These are phyloP conservation scores for Trichoderma sp. DNA, from an alignment of 2,329 filamentous ascomycete genomes.

Conservation along the genomic window DNA sequence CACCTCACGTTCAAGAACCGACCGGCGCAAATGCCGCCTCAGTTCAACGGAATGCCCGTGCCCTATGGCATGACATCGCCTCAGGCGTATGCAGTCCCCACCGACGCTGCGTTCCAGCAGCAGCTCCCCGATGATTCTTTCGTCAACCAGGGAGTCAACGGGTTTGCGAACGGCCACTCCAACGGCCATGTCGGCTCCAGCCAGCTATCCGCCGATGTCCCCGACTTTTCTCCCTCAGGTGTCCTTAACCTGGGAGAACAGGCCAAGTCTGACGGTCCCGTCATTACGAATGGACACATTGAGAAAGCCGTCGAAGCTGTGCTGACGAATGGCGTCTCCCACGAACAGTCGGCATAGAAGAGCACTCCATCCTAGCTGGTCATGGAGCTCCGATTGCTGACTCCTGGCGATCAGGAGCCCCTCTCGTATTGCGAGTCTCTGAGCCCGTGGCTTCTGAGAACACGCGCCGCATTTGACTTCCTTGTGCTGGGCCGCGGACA, in stretches of 20 bases:
- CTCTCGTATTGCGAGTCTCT: neutral
- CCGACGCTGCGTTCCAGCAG: slow-evolving; percentile 37
- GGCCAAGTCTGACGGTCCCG: neutral
- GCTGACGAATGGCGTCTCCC: slow-evolving; percentile 25
- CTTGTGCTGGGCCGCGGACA: neutral
- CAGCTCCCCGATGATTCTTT: slow-evolving; percentile 40
- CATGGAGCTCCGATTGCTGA: neutral
- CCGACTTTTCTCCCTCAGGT: slow-evolving; percentile 45
- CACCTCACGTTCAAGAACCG: slow-evolving; percentile 45
- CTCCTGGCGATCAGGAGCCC: neutral
- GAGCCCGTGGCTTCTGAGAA: neutral
- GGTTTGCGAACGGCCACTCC: slow-evolving; percentile 35
- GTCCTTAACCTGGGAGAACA: slow-evolving; percentile 19
- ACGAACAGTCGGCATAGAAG: slow-evolving; percentile 12
- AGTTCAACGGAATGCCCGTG: slow-evolving; percentile 40
- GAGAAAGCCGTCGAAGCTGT: neutral
- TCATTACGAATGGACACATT: slow-evolving; percentile 28
- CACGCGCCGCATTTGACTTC: slow-evolving; percentile 17
- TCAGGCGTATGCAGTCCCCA: slow-evolving; percentile 37
- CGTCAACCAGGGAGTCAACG: slow-evolving; percentile 45
- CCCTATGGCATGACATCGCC: slow-evolving; percentile 39
- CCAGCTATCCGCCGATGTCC: slow-evolving; percentile 45
- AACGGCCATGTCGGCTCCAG: slow-evolving; percentile 37
- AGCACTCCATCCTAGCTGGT: neutral
- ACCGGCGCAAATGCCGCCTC: slow-evolving; percentile 36